Percentiles rank a stretch among this genome's conserved stretches.
phyloP scores from a whole-genome alignment of 768 basidiomycete genomes.

The Pleurotus platypus region DNA sequence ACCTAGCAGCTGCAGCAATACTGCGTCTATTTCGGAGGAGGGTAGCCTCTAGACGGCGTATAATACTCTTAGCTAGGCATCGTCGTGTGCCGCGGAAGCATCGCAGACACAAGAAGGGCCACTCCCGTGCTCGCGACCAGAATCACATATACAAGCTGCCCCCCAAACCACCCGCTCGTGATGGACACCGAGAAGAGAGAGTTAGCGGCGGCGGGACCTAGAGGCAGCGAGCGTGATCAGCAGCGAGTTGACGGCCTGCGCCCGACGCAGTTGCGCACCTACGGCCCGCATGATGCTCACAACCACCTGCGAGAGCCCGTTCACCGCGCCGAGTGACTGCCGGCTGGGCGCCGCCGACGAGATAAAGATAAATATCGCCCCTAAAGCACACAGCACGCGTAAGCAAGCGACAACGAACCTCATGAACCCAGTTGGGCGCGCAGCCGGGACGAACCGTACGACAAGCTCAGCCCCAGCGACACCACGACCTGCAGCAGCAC shows the following conservation, averaged over 20 bases:
- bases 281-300: not conserved
- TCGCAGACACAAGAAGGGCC: not conserved
- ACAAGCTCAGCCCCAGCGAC: constrained; percentile 26
- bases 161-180: not conserved
- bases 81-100: not conserved
- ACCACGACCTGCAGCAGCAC: constrained; percentile 23
- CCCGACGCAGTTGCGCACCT: not conserved
- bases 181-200: not conserved
- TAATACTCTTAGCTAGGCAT: not conserved
- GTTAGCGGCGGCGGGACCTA: not conserved
- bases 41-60: too few relatives aligned
- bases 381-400: not conserved
- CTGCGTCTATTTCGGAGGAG: too few relatives aligned
- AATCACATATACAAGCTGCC: not conserved
- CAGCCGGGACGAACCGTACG: constrained; percentile 24
- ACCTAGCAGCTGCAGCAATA: too few relatives aligned
- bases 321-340: not conserved
- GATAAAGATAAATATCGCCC: constrained; percentile 2
- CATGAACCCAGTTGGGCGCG: too few relatives aligned
- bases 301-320: not conserved
- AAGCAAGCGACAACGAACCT: not conserved
- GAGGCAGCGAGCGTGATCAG: not conserved
- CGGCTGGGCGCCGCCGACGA: constrained; percentile 4
- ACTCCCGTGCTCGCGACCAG: not conserved
- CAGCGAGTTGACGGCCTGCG: not conserved